Percentiles rank a stretch among this genome's conserved stretches.
These are phyloP conservation scores for Themeda triandra DNA, from an alignment of 176 grass and related monocot species.

Conservation along the genomic window DNA sequence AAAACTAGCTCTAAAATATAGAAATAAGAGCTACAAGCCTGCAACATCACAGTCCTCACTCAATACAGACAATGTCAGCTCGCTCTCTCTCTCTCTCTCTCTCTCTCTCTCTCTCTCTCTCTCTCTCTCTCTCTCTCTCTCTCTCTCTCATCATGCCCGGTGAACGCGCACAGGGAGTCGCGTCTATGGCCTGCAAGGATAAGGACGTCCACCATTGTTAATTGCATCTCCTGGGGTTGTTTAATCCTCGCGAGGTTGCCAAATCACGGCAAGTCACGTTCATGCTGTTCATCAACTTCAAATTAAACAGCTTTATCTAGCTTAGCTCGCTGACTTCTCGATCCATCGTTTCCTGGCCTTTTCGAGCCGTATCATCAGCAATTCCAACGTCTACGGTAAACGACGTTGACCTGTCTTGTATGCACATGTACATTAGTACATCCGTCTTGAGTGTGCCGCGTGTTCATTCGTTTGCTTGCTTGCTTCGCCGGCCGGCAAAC, in stretches of 20 bases:
- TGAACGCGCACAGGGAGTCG: neutral
- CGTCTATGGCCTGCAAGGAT: neutral
- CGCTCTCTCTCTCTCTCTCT: no score
- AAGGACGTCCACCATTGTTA: neutral
- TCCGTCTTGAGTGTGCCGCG: neutral
- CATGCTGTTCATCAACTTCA: neutral
- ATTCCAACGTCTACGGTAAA: neutral
- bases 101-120: no score
- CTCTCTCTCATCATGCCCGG: no score
- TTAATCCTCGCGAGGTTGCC: neutral
- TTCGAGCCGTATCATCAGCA: neutral
- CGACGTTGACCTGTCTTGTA: neutral
- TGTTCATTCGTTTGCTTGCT: neutral
- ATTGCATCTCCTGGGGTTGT: neutral
- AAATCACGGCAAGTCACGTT: no score
- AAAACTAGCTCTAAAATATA: no score
- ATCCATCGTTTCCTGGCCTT: neutral
- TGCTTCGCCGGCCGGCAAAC: neutral
- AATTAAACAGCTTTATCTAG: neutral
- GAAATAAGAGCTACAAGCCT: no score
- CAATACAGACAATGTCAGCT: no score
- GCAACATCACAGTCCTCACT: no score
- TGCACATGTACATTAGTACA: no score
- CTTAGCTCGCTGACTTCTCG: conserved; percentile 1
- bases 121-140: no score